These are phyloP conservation scores for Ottelia alismoides DNA, from an alignment of 106 monocot genomes.

Conservation along the genomic window DNA sequence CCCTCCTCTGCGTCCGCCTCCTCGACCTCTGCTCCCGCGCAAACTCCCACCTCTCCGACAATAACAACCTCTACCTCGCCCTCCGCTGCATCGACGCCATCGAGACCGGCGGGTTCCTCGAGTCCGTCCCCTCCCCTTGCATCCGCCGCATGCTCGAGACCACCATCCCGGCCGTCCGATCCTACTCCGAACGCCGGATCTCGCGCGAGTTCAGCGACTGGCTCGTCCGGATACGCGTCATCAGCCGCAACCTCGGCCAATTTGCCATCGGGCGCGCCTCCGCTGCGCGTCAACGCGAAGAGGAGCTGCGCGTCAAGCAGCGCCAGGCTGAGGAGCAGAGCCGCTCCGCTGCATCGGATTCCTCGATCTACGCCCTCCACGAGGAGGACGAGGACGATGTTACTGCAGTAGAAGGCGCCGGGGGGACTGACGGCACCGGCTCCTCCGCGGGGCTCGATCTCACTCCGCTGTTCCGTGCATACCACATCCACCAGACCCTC, in stretches of 20 bases:
- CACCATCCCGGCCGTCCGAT: constrained; percentile 62
- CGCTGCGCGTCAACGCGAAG: constrained; percentile 83
- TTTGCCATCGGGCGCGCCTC: constrained; percentile 83
- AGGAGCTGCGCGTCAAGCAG: constrained; percentile 73
- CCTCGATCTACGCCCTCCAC: constrained; percentile 25
- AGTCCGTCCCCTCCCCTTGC: constrained; percentile 23
- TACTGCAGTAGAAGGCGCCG: constrained; percentile 7
- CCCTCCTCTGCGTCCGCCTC: constrained; percentile 38
- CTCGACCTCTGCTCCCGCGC: constrained; percentile 49
- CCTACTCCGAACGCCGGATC: constrained; percentile 61
- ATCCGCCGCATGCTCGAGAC: constrained; percentile 64
- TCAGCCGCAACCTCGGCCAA: constrained; percentile 81
- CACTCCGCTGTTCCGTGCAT: constrained; percentile 76
- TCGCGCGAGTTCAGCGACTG: constrained; percentile 77
- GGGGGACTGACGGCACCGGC: constrained; percentile 5
- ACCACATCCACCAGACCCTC: constrained; percentile 79
- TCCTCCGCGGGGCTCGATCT: constrained; percentile 59
- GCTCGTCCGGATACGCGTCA: constrained; percentile 92
- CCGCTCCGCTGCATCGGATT: constrained; percentile 1
- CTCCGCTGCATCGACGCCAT: constrained; percentile 59
- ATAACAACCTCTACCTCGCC: constrained; percentile 63
- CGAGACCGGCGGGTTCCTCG: constrained; percentile 37
- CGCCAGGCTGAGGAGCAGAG: constrained; percentile 63
- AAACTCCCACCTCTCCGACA: constrained; percentile 37
- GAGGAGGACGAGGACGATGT: constrained; percentile 35